Base-by-base conservation (phyloP, 1,139 yeast species). In the Magnusiomyces suaveolens region DNA sequence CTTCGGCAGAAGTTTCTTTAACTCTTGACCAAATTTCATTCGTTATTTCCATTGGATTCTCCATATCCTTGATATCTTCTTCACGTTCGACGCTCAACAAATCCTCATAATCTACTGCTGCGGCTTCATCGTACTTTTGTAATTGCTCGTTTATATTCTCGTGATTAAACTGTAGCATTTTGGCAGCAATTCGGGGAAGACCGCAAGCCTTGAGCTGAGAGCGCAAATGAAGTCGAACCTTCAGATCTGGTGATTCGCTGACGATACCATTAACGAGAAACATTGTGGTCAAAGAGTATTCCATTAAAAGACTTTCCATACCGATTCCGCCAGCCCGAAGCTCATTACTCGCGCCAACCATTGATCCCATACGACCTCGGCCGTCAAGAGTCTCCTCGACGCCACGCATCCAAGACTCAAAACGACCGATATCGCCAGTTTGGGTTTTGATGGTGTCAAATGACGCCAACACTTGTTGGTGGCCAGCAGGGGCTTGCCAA, bases 271-370 rank as follows among this genome's bases (percentile, higher is more conserved):
- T 85, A 52, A 90, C 78, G 57, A 92, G 77, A 43, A 88, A 74
- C 77, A 90, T 77, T 0, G 96, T 84, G 20, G 90, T 80, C 51
- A 84, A 74, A 39, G 92, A 82, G 68, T 90, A 92, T 59, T 90
- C 97, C 62, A 83, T 72, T 32, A 92, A 75, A 54, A 85, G 82
- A 60, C 80, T 81, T 64, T 89, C 96, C 46, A 83, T 78, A 2
- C 75, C 71, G 1, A 77, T 66, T 0, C 88, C 87, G 10, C 80
- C 76, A 16, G 80, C 73, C 59, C 82, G 82, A 55, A 83, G 76
- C 61, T 92, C 97, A n/a, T 85, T 95, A 58, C 90, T 83, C 0
- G 97, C 96, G 1, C 97, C 97, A 8, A 92, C 97, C 62, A 84
- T 71, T 0, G 96, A 87, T 18, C 96, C 95, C 76, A 85, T 76